Evolutionary conservation across 208 protist species (phyloP), one percentile per base, ranked within the genome.

Genomic region (Leishmania tarentolae): DNA sequence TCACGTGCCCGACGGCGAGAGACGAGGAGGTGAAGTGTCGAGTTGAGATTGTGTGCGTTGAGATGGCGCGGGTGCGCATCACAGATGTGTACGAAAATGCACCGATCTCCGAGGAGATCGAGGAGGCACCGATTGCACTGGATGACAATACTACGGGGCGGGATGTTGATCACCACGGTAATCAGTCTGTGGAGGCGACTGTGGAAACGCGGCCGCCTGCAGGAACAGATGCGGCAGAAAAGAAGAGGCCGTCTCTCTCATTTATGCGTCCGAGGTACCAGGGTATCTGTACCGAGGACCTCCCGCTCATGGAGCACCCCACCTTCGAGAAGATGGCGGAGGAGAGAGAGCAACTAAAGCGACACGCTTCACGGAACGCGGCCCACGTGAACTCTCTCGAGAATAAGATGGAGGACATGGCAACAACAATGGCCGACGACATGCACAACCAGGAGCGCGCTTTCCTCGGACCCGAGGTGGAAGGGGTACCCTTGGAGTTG

Each of bases 1-100:
- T 93, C 50, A 92, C 90, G 35, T 96, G 88, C 78, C 89, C 89
- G 0, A 79, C 80, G 59, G 88, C 84, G 57, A 69, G 15, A 42
- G 79, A 70, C 56, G 88, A 79, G 57, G 65, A 83, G 35, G 88
- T 94, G 28, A 86, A 87, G 65, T 92, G 88, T 66, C 85, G 88
- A 5, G 91, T 94, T 50, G 91, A 93, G 82, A 76, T 96, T 53
- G 91, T 94, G 4, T 91, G 88, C 78, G 70, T 87, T n/a, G 90
- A 92, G 83, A 50, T 79, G 57, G 89, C 93, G 15, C 89, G 90
- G 19, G 90, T 96, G 56, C 90, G 89, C 76, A 91, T 93, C 78
- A 89, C 88, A 17, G 92, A 96, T 59, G 78, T 89, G 21, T 87
- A 87, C 19, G 89, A 91, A 76, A 81, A 89, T 72, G 86, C 89